Conservation (phyloP, 495 filamentous ascomycete species). For the Talaromyces adpressus region DNA sequence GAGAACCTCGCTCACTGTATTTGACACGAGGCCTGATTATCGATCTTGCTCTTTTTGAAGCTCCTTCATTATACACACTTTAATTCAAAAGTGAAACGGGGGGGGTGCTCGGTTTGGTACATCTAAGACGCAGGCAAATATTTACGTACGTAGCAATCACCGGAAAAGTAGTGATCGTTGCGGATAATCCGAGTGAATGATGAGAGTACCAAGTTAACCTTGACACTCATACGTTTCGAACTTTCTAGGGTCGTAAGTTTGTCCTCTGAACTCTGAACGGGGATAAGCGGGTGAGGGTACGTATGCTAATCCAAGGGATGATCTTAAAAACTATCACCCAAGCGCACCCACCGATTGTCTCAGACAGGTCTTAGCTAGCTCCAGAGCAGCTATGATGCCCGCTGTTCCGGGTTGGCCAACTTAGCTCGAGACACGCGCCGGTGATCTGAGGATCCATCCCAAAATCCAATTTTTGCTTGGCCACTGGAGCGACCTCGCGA, state of each 20-base stretch:
- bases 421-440: neutral
- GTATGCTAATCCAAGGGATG: neutral
- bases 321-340: neutral
- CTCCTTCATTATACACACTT: neutral
- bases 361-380: neutral
- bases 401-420: neutral
- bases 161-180: neutral
- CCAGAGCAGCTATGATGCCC: neutral
- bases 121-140: neutral
- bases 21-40: neutral
- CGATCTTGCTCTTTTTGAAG: neutral
- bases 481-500: neutral
- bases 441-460: neutral
- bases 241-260: neutral
- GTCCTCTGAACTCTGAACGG: neutral
- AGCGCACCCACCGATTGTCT: neutral
- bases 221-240: neutral
- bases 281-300: neutral
- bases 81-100: neutral
- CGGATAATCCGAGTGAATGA: neutral
- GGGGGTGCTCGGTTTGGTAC: neutral
- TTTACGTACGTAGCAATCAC: neutral
- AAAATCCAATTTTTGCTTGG: neutral
- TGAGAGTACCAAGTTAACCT: neutral
- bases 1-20: neutral